A percentile compares a stretch with the other conserved stretches of the same genome.
phyloP scores from a whole-genome alignment of 2,329 filamentous ascomycete genomes.

The Dendrostoma leiphaemia region DNA sequence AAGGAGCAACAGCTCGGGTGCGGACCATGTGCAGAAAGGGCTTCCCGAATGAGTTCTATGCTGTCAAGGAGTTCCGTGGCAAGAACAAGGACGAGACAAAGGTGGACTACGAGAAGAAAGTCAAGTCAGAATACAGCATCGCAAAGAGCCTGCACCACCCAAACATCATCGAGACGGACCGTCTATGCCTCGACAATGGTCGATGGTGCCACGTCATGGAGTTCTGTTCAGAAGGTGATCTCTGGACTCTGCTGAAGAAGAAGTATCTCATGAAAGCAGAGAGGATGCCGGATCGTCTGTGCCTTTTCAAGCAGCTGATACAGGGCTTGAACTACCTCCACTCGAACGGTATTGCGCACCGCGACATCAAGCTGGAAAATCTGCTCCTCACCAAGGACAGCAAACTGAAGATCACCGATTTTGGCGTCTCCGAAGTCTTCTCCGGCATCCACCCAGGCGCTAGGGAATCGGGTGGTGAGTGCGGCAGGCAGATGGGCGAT shows the following conservation, averaged over 20 bases:
- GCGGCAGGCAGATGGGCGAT: slow-evolving; percentile 69
- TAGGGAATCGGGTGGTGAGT: slow-evolving; percentile 69
- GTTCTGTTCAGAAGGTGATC: slow-evolving; percentile 78
- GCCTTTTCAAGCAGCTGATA: slow-evolving; percentile 86
- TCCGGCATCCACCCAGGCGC: slow-evolving; percentile 77
- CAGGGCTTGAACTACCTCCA: slow-evolving; percentile 83
- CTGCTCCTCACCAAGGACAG: slow-evolving; percentile 75
- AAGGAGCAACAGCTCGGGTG: slow-evolving; percentile 80
- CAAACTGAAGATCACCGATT: slow-evolving; percentile 87
- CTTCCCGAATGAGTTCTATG: slow-evolving; percentile 64
- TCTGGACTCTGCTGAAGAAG: slow-evolving; percentile 73
- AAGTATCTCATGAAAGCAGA: slow-evolving; percentile 67
- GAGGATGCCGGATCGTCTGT: slow-evolving; percentile 64
- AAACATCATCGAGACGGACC: slow-evolving; percentile 80
- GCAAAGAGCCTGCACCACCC: slow-evolving; percentile 82
- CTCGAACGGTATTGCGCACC: slow-evolving; percentile 79
- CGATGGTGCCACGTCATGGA: slow-evolving; percentile 94
- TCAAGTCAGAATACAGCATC: slow-evolving; percentile 88
- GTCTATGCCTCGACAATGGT: slow-evolving; percentile 70
- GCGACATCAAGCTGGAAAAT: slow-evolving; percentile 90
- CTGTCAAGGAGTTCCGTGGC: slow-evolving; percentile 83
- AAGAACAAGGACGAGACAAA: slow-evolving; percentile 67
- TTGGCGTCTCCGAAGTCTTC: slow-evolving; percentile 87
- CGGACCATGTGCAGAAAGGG: slow-evolving; percentile 75
- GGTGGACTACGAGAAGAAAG: slow-evolving; percentile 80